These are phyloP conservation scores for Gastrolobium bilobum DNA, from an alignment of 306 rosid species.

Conservation along the genomic window DNA sequence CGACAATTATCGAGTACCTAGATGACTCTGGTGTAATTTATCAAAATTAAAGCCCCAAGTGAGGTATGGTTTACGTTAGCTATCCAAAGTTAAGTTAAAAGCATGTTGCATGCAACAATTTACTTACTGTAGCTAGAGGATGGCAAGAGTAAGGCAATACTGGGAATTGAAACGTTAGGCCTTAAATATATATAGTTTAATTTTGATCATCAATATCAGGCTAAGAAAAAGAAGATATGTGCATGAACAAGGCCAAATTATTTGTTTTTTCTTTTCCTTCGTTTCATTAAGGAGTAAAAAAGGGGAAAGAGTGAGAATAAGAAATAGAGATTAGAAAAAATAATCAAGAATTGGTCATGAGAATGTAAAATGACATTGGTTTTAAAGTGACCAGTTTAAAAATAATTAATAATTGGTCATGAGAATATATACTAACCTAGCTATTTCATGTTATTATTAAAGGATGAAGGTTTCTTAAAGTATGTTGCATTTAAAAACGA, in stretches of 20 bases:
- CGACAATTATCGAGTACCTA: conserved; percentile 43
- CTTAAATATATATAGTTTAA: conserved; percentile 16
- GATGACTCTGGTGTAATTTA: conserved; percentile 2
- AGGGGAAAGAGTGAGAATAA: background rate
- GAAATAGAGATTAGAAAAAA: background rate
- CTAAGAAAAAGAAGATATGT: background rate
- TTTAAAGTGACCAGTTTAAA: background rate
- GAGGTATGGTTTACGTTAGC: conserved; percentile 45
- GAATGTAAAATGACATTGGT: background rate
- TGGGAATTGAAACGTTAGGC: background rate
- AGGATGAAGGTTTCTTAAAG: background rate
- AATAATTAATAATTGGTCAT: too few relatives aligned
- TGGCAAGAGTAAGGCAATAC: conserved; percentile 41
- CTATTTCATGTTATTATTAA: background rate
- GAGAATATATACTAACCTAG: too few relatives aligned
- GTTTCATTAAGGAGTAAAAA: background rate
- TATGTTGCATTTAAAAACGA: background rate
- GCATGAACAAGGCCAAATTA: conserved; percentile 41
- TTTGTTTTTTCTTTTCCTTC: background rate
- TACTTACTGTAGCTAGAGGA: conserved; percentile 28
- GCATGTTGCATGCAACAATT: conserved; percentile 55
- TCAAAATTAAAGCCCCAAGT: background rate
- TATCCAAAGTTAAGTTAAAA: background rate
- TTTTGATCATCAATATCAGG: background rate
- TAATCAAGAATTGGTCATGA: background rate